Percentiles rank a stretch among this genome's conserved stretches.
phyloP scores from a whole-genome alignment of 1,284 basidiomycete genomes.

The Puccinia coronata region DNA sequence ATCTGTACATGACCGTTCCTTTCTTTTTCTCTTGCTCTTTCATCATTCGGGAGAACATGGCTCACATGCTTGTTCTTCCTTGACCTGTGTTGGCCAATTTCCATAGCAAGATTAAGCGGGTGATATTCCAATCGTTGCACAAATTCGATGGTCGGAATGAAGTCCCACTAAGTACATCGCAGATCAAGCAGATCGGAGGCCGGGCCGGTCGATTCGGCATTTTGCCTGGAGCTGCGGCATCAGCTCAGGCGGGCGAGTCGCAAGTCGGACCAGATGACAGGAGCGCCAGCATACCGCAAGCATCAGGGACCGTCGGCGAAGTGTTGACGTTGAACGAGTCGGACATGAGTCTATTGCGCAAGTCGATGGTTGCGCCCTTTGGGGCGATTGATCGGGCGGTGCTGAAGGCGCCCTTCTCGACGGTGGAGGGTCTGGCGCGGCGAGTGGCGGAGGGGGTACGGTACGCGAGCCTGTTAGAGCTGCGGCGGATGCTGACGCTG shows the following conservation, averaged over 20 bases:
- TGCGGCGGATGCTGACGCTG: constrained; percentile 56
- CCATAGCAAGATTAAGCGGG: constrained; percentile 87
- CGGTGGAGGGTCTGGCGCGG: constrained; percentile 58
- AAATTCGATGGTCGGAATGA: constrained; percentile 72
- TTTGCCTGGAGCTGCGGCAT: constrained; percentile 51
- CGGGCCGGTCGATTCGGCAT: constrained; percentile 89
- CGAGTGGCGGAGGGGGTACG: constrained; percentile 58
- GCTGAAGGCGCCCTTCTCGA: constrained; percentile 58
- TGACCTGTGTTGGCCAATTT: too few species aligned
- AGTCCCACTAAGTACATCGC: constrained; percentile 69
- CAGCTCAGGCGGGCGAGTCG: neutral
- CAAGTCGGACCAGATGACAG: constrained; percentile 53
- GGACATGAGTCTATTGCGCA: constrained; percentile 69
- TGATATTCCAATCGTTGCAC: constrained; percentile 75
- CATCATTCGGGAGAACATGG: too few species aligned
- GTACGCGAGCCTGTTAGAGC: constrained; percentile 54
- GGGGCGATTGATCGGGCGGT: constrained; percentile 61
- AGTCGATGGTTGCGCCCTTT: constrained; percentile 62
- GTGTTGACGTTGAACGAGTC: constrained; percentile 69
- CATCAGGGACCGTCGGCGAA: constrained; percentile 53
- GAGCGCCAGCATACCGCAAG: constrained; percentile 67
- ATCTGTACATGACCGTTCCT: constrained; percentile 67
- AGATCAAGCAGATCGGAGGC: constrained; percentile 94
- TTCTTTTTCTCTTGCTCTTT: neutral
- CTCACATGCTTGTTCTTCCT: neutral